Evolutionary conservation across 371 early-diverging fungal genomes (phyloP), one percentile per base, ranked within the genome.

Genomic region (Mortierella sp.): DNA sequence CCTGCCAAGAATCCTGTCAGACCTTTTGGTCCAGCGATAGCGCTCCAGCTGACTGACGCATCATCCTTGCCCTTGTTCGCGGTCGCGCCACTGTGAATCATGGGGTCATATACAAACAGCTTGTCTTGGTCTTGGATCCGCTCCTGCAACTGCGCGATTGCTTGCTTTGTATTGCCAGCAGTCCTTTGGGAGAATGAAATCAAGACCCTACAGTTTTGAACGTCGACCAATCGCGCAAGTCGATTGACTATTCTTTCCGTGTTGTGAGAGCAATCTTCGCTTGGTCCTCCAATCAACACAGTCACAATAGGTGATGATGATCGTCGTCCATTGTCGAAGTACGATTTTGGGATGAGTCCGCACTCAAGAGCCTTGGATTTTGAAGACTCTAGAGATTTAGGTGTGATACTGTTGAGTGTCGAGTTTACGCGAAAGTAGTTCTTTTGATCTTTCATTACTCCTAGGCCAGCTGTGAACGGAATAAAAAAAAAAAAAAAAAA

Each of bases 401-500:
- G 32, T 1, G 72, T 69, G 52, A 75, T 75, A 1, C 72, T 66
- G 59, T 81, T 81, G 40, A 81, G 69, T 1, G 81, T 71, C 21
- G 81, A 75, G 22, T 65, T 65, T 55, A 75, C 63, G n/a, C 72
- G 52, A 52, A 75, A 75, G 66, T 81, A 81, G 36, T 81, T 81
- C 38, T 72, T 81, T 45, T 81, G 81, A 43, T 81, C 81, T 22
- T 81, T 81, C 81, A 81, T 81, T 60, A 72, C 32, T 9, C 81
- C 81, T 38, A 81, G 22, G 21, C 64, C 72, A 53, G 70, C 78
- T 78, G 45, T 40, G 7, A 45, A 1, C 24, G 13, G 8, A 21
- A 43, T 6, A 48, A 24, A 69, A 40, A 2, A 33, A 50, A 43
- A 24, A 69, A 40, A 2, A 33, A 50, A 43, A 48, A 24, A 69